Evolutionary conservation across 1,139 yeast genomes (phyloP), one percentile per base, ranked within the genome.

Genomic region (Suhomyces taliae): DNA sequence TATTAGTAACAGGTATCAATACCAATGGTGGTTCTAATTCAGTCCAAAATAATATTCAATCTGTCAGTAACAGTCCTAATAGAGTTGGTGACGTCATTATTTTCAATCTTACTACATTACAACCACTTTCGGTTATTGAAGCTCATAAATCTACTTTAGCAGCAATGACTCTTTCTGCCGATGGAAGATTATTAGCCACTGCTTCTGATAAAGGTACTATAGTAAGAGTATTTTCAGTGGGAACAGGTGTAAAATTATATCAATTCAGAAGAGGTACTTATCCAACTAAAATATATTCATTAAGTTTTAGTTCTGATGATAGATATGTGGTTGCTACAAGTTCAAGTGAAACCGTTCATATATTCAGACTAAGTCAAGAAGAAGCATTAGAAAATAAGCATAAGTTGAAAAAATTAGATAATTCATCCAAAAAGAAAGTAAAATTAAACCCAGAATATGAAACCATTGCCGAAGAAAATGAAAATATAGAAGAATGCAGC

Each of bases 181-280:
- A 90, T 61, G 99, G 99, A 1, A 74, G 85, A 0, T 65, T 90
- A 42, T 71, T 93, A 42, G 97, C 98, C 1, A 90, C 98, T 0
- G 97, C 98, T 1, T 88, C 97, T 14, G 96, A 90, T 55, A 90
- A 90, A 62, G 99, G 99, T 5, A 93, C 99, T 0, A 90, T 93
- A 40, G 83, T 93, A 2, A 74, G 99, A 48, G 89, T 93, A 2
- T 93, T 93, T 60, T 77, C 85, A n/a, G 90, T 90, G 1, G 87
- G 85, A 27, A 80, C 88, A 0, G 98, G 97, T 0, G 77, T 82
- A 19, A 89, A 91, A 59, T 69, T 91, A 43, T 90, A 82, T 61
- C 98, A 93, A 65, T 93, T 93, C 66, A 77, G 99, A 56, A 78
- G 98, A 61, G 99, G 99, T 1, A 88, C 97, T 1, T 91, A 91